Base-by-base conservation (phyloP, 2,329 filamentous ascomycete genomes). In the Xylaria sp. region DNA sequence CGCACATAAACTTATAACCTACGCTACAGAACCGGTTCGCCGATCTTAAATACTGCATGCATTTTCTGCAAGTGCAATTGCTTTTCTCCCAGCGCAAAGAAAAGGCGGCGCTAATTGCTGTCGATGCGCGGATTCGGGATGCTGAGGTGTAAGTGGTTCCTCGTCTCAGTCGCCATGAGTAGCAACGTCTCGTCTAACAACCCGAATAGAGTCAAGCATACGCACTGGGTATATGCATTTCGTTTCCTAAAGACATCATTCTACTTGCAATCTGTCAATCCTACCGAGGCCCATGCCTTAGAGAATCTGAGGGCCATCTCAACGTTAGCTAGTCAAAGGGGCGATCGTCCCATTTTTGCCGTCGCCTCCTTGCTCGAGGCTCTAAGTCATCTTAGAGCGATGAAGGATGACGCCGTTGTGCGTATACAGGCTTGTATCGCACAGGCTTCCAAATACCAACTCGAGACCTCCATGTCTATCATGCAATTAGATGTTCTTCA, bases 41-140 rank as follows among this genome's bases (percentile, higher is more conserved):
- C 29, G 92, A 94, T 73, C 79, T 94, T 47, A 93, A 93, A 77
- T 93, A 93, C 79, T 89, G 88, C 70, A 93, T 93, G 86, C 88
- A 93, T 71, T 92, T 93, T 76, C 82, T 93, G 18, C 87, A 92
- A 67, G 85, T 90, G 58, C 90, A 92, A 72, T 86, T 92, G 1
- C 82, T 93, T 5, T 76, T 75, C 66, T 92, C 91, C 72, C 90
- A 91, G 74, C 87, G 89, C 50, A 93, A 89, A 71, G 88, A 87
- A 61, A 92, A 91, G 74, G 91, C 91, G 1, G 91, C 92, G 0
- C 83, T 94, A 74, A 94, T 91, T 71, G 86, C 90, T 0, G 82
- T 93, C 18, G 92, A 94, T 75, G 85, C 86, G 29, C 85, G 91
- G 53, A 91, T 94, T 54, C 82, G 85, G 0, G 90, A 93, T 74